These are phyloP conservation scores for Xylaria sp. DNA, from an alignment of 2,329 filamentous ascomycete genomes.

Conservation along the genomic window DNA sequence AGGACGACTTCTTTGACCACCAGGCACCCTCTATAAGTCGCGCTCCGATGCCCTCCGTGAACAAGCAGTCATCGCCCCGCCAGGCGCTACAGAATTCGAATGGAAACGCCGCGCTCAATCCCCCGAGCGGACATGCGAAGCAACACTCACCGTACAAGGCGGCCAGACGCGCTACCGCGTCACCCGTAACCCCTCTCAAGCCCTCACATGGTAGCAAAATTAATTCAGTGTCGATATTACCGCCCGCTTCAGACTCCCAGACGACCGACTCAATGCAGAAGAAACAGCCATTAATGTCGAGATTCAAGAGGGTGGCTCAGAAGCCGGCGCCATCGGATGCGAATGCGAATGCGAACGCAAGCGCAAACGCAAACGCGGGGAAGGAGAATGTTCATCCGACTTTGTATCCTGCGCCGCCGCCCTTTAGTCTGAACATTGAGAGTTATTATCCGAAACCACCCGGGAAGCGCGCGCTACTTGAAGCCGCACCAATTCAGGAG, in stretches of 20 bases:
- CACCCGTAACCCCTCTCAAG: slow-evolving; percentile 62
- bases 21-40: slow-evolving; percentile 55
- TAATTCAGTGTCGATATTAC: slow-evolving; percentile 68
- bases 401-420: slow-evolving; percentile 51
- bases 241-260: slow-evolving; percentile 57
- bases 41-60: slow-evolving; percentile 57
- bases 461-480: slow-evolving; percentile 67
- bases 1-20: slow-evolving; percentile 54
- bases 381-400: slow-evolving; percentile 62
- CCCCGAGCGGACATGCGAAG: slow-evolving; percentile 54
- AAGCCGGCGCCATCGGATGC: too few species aligned
- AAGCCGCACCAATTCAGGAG: slow-evolving; percentile 74
- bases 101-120: slow-evolving; percentile 69
- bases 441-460: slow-evolving; percentile 56
- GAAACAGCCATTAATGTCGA: slow-evolving; percentile 61
- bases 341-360: too few species aligned
- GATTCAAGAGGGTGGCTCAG: slow-evolving; percentile 59
- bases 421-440: slow-evolving; percentile 55
- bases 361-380: slow-evolving; percentile 45
- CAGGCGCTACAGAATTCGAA: slow-evolving; percentile 54
- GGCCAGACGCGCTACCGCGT: slow-evolving; percentile 55
- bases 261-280: slow-evolving; percentile 71
- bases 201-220: slow-evolving; percentile 61
- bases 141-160: slow-evolving; percentile 73
- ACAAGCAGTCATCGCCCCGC: slow-evolving; percentile 46